Evolutionary conservation across 169 alveolate genomes (phyloP).

Genomic region (Amoebophrya sp.): DNA sequence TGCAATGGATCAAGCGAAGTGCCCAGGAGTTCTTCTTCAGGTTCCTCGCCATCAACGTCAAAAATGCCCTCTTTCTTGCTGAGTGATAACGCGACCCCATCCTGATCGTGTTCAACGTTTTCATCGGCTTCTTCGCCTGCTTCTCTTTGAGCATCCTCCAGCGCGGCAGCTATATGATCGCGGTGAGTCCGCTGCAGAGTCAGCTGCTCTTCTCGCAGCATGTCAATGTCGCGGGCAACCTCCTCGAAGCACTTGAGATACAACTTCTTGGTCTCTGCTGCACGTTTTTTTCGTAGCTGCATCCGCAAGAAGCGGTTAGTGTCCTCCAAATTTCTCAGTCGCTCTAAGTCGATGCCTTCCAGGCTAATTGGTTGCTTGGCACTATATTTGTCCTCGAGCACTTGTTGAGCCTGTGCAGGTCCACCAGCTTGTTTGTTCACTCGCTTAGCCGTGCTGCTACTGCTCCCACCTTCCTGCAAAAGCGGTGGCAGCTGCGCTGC

Average conservation of each 20-base stretch:
- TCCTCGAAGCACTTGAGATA: not conserved
- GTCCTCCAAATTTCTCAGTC: not conserved
- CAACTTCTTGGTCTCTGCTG: not conserved
- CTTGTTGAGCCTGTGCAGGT: not conserved
- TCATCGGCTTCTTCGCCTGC: not conserved
- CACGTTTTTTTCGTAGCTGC: not conserved
- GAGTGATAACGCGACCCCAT: too few relatives aligned
- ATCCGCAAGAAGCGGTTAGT: not conserved
- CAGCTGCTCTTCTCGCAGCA: not conserved
- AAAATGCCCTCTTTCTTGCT: too few relatives aligned
- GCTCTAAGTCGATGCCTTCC: not conserved
- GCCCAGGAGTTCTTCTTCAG: too few relatives aligned
- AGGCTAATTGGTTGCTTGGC: too few relatives aligned
- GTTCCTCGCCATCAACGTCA: not conserved
- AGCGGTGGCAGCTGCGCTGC: too few relatives aligned
- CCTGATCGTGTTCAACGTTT: not conserved
- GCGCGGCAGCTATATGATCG: too few relatives aligned
- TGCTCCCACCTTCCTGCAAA: not conserved
- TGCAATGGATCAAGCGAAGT: too few relatives aligned
- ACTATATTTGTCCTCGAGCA: too few relatives aligned
- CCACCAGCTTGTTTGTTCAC: not conserved
- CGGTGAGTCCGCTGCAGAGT: too few relatives aligned
- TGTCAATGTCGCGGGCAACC: not conserved
- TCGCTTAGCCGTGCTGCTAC: not conserved
- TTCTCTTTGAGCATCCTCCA: not conserved